phyloP scores from a whole-genome alignment of 2,329 filamentous ascomycete genomes.

The Aspergillus oerlinghausenensis region DNA sequence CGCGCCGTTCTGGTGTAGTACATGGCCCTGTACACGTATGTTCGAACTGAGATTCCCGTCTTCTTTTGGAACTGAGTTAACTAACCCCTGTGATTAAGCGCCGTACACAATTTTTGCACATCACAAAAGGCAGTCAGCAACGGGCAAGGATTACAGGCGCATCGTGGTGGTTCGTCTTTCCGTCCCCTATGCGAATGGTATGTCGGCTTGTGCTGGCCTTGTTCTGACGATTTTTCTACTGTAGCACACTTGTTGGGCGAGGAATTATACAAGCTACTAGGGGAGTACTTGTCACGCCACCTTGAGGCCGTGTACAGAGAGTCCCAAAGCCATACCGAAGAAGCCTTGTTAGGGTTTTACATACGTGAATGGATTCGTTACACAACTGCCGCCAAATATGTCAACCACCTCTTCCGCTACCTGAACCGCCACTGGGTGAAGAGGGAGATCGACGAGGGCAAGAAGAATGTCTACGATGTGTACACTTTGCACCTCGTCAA shows the following conservation, averaged over 20 bases:
- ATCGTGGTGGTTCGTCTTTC: constrained; percentile 64
- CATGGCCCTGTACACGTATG: constrained; percentile 90
- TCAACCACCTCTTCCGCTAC: constrained; percentile 94
- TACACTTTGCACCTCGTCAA: constrained; percentile 95
- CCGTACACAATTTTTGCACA: constrained; percentile 98
- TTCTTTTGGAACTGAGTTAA: constrained; percentile 19
- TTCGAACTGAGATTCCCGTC: constrained; percentile 1
- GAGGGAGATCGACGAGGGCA: constrained; percentile 96
- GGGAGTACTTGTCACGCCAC: constrained; percentile 75
- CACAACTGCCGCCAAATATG: constrained; percentile 92
- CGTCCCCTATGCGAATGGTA: neutral
- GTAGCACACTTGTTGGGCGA: constrained; percentile 89
- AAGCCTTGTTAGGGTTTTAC: constrained; percentile 86
- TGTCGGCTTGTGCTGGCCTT: neutral
- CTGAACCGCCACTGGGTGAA: constrained; percentile 99
- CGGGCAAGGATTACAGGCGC: constrained; percentile 48
- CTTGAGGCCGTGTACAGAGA: constrained; percentile 65
- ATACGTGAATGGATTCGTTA: constrained; percentile 96
- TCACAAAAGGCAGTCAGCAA: constrained; percentile 86
- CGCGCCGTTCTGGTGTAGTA: constrained; percentile 51
- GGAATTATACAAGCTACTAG: constrained; percentile 89
- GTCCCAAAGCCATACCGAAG: constrained; percentile 78
- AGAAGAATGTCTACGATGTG: constrained; percentile 97
- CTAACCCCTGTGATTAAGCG: constrained; percentile 45
- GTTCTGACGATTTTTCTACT: constrained; percentile 12